phyloP scores from a whole-genome alignment of 2,329 filamentous ascomycete species.

The Hymenoscyphus albidus region DNA sequence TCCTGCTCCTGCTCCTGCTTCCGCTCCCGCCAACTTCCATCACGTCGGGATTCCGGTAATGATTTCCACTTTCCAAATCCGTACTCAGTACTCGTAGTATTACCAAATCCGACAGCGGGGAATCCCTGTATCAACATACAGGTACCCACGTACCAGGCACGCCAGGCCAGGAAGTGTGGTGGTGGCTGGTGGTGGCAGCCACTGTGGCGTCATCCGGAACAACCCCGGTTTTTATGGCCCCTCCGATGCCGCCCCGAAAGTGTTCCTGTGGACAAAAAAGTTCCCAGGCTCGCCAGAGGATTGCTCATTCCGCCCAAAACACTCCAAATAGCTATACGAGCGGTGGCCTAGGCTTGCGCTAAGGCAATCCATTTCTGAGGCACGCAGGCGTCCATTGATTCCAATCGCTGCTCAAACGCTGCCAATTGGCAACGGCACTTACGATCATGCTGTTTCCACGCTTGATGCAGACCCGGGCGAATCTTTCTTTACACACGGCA shows the following conservation, averaged over 20 bases:
- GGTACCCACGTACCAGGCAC: too few relatives aligned
- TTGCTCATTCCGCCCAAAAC: neutral
- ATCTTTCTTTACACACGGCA: conserved; percentile 28
- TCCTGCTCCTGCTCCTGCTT: too few relatives aligned
- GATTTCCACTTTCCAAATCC: too few relatives aligned
- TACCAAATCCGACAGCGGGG: too few relatives aligned
- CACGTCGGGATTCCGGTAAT: too few relatives aligned
- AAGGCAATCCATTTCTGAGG: neutral
- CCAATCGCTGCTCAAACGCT: neutral
- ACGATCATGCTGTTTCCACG: conserved; percentile 27
- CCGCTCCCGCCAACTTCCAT: too few relatives aligned
- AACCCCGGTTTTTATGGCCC: neutral
- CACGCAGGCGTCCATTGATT: neutral
- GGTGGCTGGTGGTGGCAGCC: too few relatives aligned
- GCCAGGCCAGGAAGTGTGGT: too few relatives aligned
- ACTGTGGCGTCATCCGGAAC: neutral
- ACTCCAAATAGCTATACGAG: neutral
- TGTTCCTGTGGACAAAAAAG: conserved; percentile 6
- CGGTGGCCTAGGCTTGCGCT: neutral
- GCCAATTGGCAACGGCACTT: conserved; percentile 2
- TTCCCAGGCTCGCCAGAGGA: neutral
- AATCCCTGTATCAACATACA: too few relatives aligned
- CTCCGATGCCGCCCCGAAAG: conserved; percentile 6
- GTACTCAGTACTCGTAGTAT: too few relatives aligned
- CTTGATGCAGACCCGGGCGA: conserved; percentile 30